Percentiles rank a stretch among this genome's conserved stretches.
These are phyloP conservation scores for Fusarium sp. DNA, from an alignment of 2,329 filamentous ascomycete genomes.

Conservation along the genomic window DNA sequence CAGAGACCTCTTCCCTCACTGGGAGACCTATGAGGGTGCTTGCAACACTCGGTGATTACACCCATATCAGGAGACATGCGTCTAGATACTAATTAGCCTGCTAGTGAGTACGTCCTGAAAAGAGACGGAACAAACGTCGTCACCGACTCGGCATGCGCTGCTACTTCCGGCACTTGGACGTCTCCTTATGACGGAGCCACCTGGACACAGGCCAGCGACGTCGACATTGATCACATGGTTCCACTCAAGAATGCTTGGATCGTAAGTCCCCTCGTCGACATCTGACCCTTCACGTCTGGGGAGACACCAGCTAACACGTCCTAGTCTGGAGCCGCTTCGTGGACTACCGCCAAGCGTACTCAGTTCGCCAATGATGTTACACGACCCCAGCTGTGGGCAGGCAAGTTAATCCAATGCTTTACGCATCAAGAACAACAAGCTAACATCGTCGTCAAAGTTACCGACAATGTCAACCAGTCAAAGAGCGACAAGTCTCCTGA, in stretches of 20 bases:
- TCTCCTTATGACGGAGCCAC: conserved; percentile 78
- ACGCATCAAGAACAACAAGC: background rate
- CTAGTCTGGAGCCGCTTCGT: conserved; percentile 74
- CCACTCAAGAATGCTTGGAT: conserved; percentile 85
- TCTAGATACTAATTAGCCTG: conserved; percentile 3
- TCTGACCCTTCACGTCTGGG: background rate
- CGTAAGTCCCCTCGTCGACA: conserved; percentile 50
- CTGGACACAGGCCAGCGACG: conserved; percentile 73
- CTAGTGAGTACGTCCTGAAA: conserved; percentile 40
- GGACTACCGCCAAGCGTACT: conserved; percentile 74
- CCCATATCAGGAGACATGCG: background rate
- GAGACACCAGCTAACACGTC: conserved; percentile 12
- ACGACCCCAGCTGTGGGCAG: conserved; percentile 78
- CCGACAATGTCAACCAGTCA: conserved; percentile 75
- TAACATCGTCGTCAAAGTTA: conserved; percentile 58
- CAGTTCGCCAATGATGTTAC: conserved; percentile 80
- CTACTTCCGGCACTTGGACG: conserved; percentile 74
- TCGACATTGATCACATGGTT: conserved; percentile 88
- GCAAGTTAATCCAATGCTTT: background rate
- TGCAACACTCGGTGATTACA: conserved; percentile 72
- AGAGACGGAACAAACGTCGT: conserved; percentile 74
- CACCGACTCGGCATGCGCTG: conserved; percentile 66
- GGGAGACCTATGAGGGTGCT: conserved; percentile 69
- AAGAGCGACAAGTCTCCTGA: conserved; percentile 82
- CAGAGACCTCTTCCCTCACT: conserved; percentile 76